Base-by-base conservation (phyloP, 805 yeast species). In the Candida ipomoeae region DNA sequence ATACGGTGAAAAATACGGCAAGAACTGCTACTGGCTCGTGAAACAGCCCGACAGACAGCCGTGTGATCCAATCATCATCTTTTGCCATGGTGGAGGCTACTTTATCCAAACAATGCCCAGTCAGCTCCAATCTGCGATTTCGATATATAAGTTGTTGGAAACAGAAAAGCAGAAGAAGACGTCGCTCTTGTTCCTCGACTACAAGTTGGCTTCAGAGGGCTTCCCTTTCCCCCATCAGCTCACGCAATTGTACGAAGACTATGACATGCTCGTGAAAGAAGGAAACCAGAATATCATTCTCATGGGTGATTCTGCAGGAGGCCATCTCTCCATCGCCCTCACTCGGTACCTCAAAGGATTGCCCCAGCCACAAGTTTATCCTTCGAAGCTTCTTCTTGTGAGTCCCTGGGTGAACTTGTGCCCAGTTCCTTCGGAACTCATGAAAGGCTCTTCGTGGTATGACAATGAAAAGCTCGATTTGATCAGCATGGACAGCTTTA, bases 291-390 rank as follows among this genome's bases (percentile, higher is more conserved):
- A 71, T 43, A 59, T 73, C 15, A 61, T 62, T 11, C 56, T 73
- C 5, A 53, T 73, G 55, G 77, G 78, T 3, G 78, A 73, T 54
- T 71, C 76, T 1, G 77, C 77, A 8, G 78, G 78, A 26, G 77
- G 73, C 1, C 64, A 72, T 53, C 62, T 73, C 52, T 56, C 65
- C 14, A 53, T 72, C 18, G 59, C 60, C 15, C 66, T 63, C 50
- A 55, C 70, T 14, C 68, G 70, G 47, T 62, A 53, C 40, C 56
- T 71, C 54, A 60, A 61, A 23, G 32, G 41, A 5, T 39, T 49
- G 39, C 36, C 35, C 2, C 48, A 50, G 32, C 53, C 48, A 3
- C 39, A 41, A 29, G 53, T 60, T 1, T 67, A 54, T 55, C 75
- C 74, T 0, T 55, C 52, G 14, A 60, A 62, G 39, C 50, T 63